Evolutionary conservation across 306 rosid species (phyloP), one percentile per base, ranked within the genome.

Genomic region (Acmispon strigosus): DNA sequence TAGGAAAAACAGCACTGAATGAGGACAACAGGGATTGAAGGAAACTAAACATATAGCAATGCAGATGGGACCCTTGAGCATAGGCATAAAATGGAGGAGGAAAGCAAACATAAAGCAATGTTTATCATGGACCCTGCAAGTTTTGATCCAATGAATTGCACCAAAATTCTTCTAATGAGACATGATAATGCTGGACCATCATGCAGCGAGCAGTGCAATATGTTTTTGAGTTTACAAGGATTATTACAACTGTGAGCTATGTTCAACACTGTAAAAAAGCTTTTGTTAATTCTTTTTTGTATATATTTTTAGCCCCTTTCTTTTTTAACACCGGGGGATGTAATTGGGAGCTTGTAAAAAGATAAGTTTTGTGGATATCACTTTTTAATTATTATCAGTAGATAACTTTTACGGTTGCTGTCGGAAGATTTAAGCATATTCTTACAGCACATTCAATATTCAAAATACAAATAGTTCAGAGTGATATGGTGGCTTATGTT

Each of bases 311-410:
- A 56, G 50, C 78, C 78, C 81, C 3, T 39, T 44, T 24, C 18
- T 52, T 55, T 55, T 72, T 64, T 10, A 49, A 34, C 19, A 72
- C 12, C 13, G 34, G 83, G 78, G 72, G 80, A 64, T 65, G 76
- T 32, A 6, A 32, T 51, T 39, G 74, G 65, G 80, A 71, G 77
- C 70, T 76, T 81, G 84, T 86, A 78, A 41, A 78, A 84, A 72
- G 69, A 59, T 49, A 37, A 79, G 48, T 11, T 80, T 80, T 70
- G 41, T 53, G 27, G 42, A n/a, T 67, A 51, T 37, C 68, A 36
- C 39, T 27, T 45, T 53, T 77, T 19, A 70, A 64, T 70, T 34
- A 43, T 51, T 56, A 73, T 62, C 50, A 22, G 65, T 42, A 78
- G 69, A 74, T 54, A 52, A 37, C 32, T 65, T 62, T 62, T 69